Conservation (phyloP, 345 rosid species). For the Brassica rapa region DNA sequence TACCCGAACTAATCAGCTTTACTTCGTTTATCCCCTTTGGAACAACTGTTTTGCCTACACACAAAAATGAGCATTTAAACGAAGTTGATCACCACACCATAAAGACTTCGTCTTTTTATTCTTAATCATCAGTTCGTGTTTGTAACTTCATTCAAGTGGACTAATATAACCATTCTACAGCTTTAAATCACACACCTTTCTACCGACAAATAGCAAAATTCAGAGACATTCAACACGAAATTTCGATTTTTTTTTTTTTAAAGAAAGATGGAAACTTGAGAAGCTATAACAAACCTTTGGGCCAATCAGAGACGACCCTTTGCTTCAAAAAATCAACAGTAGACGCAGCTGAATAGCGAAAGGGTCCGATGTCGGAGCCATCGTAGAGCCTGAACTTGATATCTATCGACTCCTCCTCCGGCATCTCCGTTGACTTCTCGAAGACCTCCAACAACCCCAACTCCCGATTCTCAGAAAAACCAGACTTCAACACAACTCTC, state of each 20-base stretch:
- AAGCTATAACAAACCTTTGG: conserved; percentile 65
- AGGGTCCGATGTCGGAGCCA: conserved; percentile 93
- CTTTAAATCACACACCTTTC: not conserved
- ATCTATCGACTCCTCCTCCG: conserved; percentile 83
- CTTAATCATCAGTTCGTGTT: not conserved
- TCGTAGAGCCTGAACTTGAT: conserved; percentile 87
- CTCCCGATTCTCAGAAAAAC: conserved; percentile 35
- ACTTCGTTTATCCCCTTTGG: conserved; percentile 83
- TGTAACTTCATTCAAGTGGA: not conserved
- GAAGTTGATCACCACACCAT: not conserved
- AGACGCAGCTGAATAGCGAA: conserved; percentile 76
- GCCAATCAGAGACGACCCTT: conserved; percentile 91
- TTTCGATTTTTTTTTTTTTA: not conserved
- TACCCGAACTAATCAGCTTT: conserved; percentile 84
- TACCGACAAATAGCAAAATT: not conserved
- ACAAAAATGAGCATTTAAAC: not conserved
- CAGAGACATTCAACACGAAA: not conserved
- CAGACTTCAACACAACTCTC: conserved; percentile 10
- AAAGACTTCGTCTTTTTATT: not conserved
- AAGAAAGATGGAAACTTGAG: not conserved
- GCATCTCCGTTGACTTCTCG: conserved; percentile 54
- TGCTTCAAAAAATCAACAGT: conserved; percentile 90
- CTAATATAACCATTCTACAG: not conserved
- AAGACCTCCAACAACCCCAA: conserved; percentile 2
- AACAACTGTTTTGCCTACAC: conserved; percentile 65